Percentiles rank a stretch among this genome's conserved stretches.
phyloP scores from a whole-genome alignment of 2,329 filamentous ascomycete species.

The Curvularia sp. region DNA sequence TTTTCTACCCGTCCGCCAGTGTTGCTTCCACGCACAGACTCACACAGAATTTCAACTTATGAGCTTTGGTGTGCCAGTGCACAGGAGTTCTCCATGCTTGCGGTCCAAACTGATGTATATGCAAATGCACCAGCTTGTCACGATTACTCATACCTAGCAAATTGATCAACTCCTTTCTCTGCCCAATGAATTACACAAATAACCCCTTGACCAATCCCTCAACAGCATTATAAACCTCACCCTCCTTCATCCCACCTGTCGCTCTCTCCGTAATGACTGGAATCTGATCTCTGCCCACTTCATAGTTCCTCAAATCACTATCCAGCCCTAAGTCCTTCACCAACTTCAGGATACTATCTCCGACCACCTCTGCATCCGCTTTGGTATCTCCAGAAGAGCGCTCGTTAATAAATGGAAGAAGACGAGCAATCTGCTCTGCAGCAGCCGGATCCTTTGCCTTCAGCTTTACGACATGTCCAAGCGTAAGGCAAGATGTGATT shows the following conservation, averaged over 20 bases:
- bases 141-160: neutral
- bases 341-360: slow-evolving; percentile 53
- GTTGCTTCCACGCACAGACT: neutral
- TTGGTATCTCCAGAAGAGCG: slow-evolving; percentile 49
- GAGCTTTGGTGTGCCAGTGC: neutral
- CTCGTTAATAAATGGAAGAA: slow-evolving; percentile 55
- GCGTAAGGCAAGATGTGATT: slow-evolving; percentile 62
- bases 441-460: slow-evolving; percentile 56
- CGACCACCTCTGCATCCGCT: slow-evolving; percentile 55
- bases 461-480: slow-evolving; percentile 62
- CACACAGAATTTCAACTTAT: neutral
- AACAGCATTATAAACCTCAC: slow-evolving; percentile 54
- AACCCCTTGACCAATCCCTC: slow-evolving; percentile 53
- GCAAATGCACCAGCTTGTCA: neutral
- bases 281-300: slow-evolving; percentile 53
- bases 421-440: slow-evolving; percentile 55
- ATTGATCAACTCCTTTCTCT: neutral
- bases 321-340: slow-evolving; percentile 55
- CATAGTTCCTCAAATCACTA: slow-evolving; percentile 56
- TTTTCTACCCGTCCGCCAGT: neutral
- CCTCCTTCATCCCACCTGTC: slow-evolving; percentile 53
- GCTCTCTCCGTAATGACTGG: slow-evolving; percentile 54
- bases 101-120: neutral
- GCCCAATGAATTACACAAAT: slow-evolving; percentile 35
- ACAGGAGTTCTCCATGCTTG: neutral